phyloP scores from a whole-genome alignment of 352 stramenopile genomes.

The Pythium phragmitis region DNA sequence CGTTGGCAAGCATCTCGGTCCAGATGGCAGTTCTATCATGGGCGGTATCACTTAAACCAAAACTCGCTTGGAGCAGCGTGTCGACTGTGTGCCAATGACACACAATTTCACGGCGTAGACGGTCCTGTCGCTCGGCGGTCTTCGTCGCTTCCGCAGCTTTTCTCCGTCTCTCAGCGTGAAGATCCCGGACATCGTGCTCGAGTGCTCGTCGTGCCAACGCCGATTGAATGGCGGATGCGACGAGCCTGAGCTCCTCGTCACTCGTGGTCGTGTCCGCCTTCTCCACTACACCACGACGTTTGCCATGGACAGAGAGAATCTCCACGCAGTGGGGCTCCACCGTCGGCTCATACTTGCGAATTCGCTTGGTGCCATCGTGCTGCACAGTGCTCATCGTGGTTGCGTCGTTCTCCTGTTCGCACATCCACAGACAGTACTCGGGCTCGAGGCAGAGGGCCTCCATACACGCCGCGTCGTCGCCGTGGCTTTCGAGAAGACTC shows the following conservation, averaged over 20 bases:
- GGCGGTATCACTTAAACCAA: not conserved
- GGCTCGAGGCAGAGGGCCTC: not conserved
- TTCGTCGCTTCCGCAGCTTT: not conserved
- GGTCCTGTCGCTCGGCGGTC: not conserved
- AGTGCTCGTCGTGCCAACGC: not conserved
- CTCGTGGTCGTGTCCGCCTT: not conserved
- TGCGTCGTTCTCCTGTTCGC: not conserved
- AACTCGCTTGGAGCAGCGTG: not conserved
- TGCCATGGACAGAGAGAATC: not conserved
- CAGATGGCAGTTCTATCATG: not conserved
- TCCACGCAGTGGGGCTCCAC: not conserved
- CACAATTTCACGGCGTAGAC: not conserved
- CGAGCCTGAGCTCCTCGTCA: not conserved
- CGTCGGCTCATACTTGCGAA: not conserved
- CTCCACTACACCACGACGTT: conserved; percentile 3
- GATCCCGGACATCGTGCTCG: not conserved
- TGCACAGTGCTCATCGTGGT: not conserved
- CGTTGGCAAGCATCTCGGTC: not conserved
- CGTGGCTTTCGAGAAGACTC: not conserved
- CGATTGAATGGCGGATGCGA: not conserved
- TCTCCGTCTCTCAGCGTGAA: not conserved
- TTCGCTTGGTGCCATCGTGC: not conserved
- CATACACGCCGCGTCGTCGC: not conserved
- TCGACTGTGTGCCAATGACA: conserved; percentile 1
- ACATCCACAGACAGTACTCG: conserved; percentile 5